Conservation (phyloP, 345 rosid genomes). For the Lepidium africanum region DNA sequence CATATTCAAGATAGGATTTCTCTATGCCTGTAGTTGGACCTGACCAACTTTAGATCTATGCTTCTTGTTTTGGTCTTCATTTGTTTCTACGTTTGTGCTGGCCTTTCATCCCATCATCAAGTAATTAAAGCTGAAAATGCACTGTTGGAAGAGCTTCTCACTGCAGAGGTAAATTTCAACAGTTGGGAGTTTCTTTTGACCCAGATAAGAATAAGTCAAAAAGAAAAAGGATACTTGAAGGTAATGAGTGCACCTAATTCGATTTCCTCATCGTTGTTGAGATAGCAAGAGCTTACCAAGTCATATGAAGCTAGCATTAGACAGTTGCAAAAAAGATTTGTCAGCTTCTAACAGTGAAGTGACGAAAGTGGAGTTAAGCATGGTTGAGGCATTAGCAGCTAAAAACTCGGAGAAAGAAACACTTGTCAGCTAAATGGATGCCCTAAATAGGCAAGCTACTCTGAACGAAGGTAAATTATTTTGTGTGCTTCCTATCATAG, state of each 20-base stretch:
- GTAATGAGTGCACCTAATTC: constrained; percentile 9
- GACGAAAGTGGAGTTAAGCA: constrained; percentile 70
- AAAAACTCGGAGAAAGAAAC: constrained; percentile 89
- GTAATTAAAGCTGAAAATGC: constrained; percentile 94
- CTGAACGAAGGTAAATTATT: constrained; percentile 81
- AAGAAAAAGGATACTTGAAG: not conserved
- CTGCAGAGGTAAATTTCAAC: constrained; percentile 62
- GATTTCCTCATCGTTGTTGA: constrained; percentile 21
- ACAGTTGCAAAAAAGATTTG: constrained; percentile 78
- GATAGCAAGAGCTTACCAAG: constrained; percentile 89
- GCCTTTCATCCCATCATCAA: constrained; percentile 94
- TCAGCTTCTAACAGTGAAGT: constrained; percentile 68
- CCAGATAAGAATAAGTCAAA: not conserved
- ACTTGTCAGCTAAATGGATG: constrained; percentile 63
- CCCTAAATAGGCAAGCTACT: constrained; percentile 79
- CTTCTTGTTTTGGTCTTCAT: not conserved
- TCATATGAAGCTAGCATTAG: constrained; percentile 77
- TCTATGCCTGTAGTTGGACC: not conserved
- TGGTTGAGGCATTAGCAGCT: constrained; percentile 84
- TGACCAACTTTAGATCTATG: not conserved
- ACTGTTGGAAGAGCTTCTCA: constrained; percentile 96
- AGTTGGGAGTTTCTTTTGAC: not conserved
- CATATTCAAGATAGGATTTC: not conserved
- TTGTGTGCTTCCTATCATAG: too few species aligned
- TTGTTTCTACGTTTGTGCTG: constrained; percentile 70